These are phyloP conservation scores for Phytophthora melonis DNA, from an alignment of 352 stramenopile species.

Conservation along the genomic window DNA sequence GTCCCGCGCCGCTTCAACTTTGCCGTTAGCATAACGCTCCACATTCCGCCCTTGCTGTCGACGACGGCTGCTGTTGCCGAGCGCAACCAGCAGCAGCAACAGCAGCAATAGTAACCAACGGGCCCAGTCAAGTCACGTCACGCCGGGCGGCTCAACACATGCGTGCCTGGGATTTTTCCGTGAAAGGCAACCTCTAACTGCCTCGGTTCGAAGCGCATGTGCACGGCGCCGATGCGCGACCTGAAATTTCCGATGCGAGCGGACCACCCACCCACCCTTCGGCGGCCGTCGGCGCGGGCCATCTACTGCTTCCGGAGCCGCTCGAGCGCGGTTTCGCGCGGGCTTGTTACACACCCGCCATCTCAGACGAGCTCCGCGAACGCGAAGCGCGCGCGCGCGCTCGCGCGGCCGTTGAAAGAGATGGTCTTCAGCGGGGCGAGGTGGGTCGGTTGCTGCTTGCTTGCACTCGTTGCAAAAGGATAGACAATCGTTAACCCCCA, in stretches of 20 bases:
- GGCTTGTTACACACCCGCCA: slow-evolving; percentile 47
- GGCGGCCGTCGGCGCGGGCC: background rate
- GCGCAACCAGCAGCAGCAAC: no score
- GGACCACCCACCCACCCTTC: slow-evolving; percentile 19
- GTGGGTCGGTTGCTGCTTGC: no score
- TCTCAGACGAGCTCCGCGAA: slow-evolving; percentile 36
- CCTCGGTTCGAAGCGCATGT: slow-evolving; percentile 18
- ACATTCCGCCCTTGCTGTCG: slow-evolving; percentile 44
- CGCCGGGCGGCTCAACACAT: slow-evolving; percentile 37
- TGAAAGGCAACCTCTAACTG: slow-evolving; percentile 41
- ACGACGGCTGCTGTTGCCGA: no score
- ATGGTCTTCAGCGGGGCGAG: slow-evolving; percentile 30
- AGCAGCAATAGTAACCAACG: slow-evolving; percentile 23
- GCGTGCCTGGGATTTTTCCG: slow-evolving; percentile 46
- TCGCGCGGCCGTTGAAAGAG: slow-evolving; percentile 31
- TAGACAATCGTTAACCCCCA: slow-evolving; percentile 34
- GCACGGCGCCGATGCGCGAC: slow-evolving; percentile 20
- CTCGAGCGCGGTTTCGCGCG: slow-evolving; percentile 12
- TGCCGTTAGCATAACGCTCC: slow-evolving; percentile 48
- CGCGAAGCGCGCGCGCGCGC: background rate
- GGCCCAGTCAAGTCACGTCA: slow-evolving; percentile 37
- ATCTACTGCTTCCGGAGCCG: slow-evolving; percentile 33
- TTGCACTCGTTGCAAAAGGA: slow-evolving; percentile 19
- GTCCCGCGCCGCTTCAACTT: slow-evolving; percentile 49
- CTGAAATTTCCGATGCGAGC: slow-evolving; percentile 44